Conservation (phyloP, 148 eudicot species). For the Nepenthes gracilis region DNA sequence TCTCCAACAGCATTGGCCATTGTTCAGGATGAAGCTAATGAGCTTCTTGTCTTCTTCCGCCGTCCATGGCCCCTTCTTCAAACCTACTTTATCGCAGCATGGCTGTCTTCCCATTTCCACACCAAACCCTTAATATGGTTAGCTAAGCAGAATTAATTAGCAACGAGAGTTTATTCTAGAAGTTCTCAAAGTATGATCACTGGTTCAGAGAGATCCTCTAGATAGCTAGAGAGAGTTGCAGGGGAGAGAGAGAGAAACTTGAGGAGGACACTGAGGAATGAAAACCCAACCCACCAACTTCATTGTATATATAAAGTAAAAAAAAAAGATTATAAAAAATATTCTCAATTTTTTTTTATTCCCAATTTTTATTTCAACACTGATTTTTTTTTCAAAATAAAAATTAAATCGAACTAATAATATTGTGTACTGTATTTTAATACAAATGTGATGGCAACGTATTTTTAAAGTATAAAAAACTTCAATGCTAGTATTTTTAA, state of each 20-base stretch:
- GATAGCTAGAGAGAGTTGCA: not conserved
- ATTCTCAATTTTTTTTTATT: too few relatives aligned
- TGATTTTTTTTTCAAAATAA: too few relatives aligned
- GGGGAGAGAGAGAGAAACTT: not conserved
- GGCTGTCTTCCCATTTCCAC: slow-evolving; percentile 81
- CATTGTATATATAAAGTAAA: not conserved
- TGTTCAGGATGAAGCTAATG: slow-evolving; percentile 69
- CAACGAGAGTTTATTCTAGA: not conserved
- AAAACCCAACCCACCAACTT: too few relatives aligned
- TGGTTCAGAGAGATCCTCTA: not conserved
- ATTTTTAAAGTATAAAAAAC: too few relatives aligned
- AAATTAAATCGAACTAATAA: too few relatives aligned
- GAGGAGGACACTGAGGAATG: too few relatives aligned
- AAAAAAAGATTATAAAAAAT: too few relatives aligned
- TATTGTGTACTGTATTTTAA: too few relatives aligned
- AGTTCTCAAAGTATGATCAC: not conserved
- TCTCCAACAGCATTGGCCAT: slow-evolving; percentile 97
- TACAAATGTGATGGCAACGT: too few relatives aligned
- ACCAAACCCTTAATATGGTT: not conserved
- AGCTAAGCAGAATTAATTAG: not conserved
- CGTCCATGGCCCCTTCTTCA: slow-evolving; percentile 99
- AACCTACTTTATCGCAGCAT: slow-evolving; percentile 90
- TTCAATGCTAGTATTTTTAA: too few relatives aligned
- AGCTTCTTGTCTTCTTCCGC: slow-evolving; percentile 96
- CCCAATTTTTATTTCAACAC: too few relatives aligned